Percentiles rank a stretch among this genome's conserved stretches.
Evolutionary conservation across 163 green algal species (phyloP).

Genomic region (Scenedesmus sp.): DNA sequence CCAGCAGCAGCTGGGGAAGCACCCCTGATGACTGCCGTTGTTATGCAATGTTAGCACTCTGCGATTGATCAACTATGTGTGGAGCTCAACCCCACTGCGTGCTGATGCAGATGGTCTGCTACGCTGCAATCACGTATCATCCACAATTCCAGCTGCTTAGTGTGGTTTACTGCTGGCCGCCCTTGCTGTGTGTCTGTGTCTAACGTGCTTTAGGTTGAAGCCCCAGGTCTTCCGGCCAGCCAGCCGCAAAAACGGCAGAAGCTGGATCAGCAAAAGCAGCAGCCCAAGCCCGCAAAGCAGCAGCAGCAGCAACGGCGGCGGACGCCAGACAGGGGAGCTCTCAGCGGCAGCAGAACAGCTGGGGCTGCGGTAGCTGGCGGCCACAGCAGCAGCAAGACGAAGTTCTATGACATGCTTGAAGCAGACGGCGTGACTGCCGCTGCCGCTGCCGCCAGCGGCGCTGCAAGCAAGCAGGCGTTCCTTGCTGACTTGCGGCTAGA

Average conservation of each 20-base stretch:
- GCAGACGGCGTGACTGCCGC: slow-evolving; percentile 4
- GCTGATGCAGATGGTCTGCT: neutral
- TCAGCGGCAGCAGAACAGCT: neutral
- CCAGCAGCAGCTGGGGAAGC: neutral
- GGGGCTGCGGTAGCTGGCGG: neutral
- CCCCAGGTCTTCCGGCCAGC: neutral
- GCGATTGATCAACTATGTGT: too few relatives aligned
- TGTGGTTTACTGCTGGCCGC: neutral
- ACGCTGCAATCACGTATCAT: too few relatives aligned
- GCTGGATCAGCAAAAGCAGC: slow-evolving; percentile 12
- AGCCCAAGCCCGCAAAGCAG: neutral
- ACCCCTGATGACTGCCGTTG: too few relatives aligned
- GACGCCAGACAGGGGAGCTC: neutral
- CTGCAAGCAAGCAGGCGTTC: slow-evolving; percentile 39
- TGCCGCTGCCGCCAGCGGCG: neutral
- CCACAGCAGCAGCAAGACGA: slow-evolving; percentile 44
- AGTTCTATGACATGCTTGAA: slow-evolving; percentile 39
- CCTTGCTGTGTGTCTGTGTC: neutral
- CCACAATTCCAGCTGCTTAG: neutral
- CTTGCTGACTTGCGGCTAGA: slow-evolving; percentile 62
- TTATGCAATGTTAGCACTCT: too few relatives aligned
- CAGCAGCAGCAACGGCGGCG: neutral
- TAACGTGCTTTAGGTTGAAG: neutral
- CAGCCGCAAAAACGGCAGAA: neutral
- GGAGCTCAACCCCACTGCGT: too few relatives aligned